These are phyloP conservation scores for Aspergillus carlsbadensis DNA, from an alignment of 495 filamentous ascomycete species.

Conservation along the genomic window DNA sequence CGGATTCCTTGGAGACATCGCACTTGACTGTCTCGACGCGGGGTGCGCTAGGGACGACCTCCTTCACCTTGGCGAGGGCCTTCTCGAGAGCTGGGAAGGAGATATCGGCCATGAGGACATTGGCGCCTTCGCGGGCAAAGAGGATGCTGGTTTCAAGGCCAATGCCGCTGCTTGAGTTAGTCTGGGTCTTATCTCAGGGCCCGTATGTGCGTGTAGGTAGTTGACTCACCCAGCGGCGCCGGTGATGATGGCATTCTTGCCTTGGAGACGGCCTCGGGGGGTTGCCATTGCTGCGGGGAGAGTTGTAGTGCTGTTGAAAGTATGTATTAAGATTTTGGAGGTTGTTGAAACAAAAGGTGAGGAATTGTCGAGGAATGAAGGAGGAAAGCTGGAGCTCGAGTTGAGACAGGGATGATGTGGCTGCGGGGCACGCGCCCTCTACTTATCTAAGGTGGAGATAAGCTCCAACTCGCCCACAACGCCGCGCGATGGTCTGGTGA, in stretches of 20 bases:
- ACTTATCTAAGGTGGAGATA: slow-evolving; percentile 7
- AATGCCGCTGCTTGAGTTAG: slow-evolving; percentile 65
- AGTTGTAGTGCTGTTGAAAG: neutral
- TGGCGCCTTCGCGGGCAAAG: slow-evolving; percentile 86
- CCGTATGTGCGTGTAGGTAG: neutral
- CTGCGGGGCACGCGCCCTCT: neutral
- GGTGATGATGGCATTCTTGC: slow-evolving; percentile 90
- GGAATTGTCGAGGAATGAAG: neutral
- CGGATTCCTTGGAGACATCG: slow-evolving; percentile 70
- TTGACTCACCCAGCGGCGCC: slow-evolving; percentile 79
- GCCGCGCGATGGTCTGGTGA: neutral
- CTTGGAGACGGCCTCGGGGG: slow-evolving; percentile 59
- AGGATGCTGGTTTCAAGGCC: slow-evolving; percentile 93
- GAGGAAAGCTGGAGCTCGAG: neutral
- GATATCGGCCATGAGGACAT: slow-evolving; percentile 83
- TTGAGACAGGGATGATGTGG: neutral
- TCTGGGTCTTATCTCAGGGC: neutral
- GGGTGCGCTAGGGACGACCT: slow-evolving; percentile 58
- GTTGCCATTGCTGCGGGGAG: neutral
- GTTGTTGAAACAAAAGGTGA: neutral
- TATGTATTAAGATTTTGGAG: neutral
- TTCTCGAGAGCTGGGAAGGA: slow-evolving; percentile 68
- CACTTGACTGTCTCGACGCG: slow-evolving; percentile 38
- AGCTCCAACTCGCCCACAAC: slow-evolving; percentile 2
- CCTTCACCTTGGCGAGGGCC: slow-evolving; percentile 66